Base-by-base conservation (phyloP, 495 filamentous ascomycete genomes). In the Penicillium canariense region DNA sequence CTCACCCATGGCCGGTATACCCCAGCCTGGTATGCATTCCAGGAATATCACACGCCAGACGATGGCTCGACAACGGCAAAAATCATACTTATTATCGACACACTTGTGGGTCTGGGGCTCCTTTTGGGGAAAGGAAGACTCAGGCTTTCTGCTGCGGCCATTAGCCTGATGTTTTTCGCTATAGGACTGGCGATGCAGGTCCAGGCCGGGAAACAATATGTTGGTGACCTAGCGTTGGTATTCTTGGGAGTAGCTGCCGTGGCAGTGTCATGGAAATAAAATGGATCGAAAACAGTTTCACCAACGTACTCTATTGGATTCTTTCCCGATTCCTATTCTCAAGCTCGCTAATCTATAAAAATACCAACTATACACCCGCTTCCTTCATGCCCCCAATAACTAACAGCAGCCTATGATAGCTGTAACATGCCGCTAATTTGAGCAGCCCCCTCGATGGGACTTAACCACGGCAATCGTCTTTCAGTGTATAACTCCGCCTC, bases 401-500 rank as follows among this genome's bases (percentile, higher is more conserved):
- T n/a, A n/a, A n/a, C n/a, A n/a, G n/a, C n/a, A n/a, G n/a, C n/a
- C n/a, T n/a, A n/a, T n/a, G n/a, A n/a, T n/a, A 36, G 5, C 31
- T 28, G 18, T 25, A 56, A 12, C 67, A 69, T 73, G 39, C 66
- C 62, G 28, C 5, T 32, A 58, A 61, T 50, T 52, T 74, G 71
- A 35, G 5, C 52, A 48, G 69, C 68, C 22, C 61, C 71, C 22
- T 71, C 66, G 7, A 68, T 5, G 1, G 65, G 62, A 51, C 7
- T 25, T 0, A 70, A 4, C 71, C 71, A 75, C 5, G 30, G 34
- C 5, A 69, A 7, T 1, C 71, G 63, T 7, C 57, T 25, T 22
- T 51, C 48, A 20, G 55, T 66, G 28, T 60, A 75, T 40, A 75
- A 23, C 50, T 75, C 71, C 27, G 35, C 62, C 32, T 57, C 14